Percentiles rank a stretch among this genome's conserved stretches.
These are phyloP conservation scores for Modicella reniformis DNA, from an alignment of 371 early-diverging fungal species.

Conservation along the genomic window DNA sequence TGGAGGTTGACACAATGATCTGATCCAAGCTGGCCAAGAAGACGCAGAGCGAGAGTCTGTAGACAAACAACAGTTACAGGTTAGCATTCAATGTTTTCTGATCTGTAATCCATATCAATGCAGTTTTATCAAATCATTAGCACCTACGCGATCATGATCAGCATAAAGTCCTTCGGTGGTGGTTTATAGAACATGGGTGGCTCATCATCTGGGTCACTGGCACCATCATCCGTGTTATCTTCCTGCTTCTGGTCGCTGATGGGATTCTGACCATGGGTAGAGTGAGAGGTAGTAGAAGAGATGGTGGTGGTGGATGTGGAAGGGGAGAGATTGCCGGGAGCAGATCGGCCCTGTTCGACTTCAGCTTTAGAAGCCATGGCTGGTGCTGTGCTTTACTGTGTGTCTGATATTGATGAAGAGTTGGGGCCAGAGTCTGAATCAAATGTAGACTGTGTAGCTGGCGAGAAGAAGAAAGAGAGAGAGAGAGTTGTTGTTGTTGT, in stretches of 20 bases:
- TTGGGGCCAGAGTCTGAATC: too few relatives aligned
- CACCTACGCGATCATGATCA: constrained; percentile 52
- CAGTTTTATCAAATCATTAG: too few relatives aligned
- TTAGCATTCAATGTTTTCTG: not conserved
- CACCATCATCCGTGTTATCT: constrained; percentile 2
- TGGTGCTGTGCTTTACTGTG: not conserved
- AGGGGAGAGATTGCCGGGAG: not conserved
- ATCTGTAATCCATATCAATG: not conserved
- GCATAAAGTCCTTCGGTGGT: constrained; percentile 34
- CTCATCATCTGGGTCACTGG: not conserved
- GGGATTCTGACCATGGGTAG: not conserved
- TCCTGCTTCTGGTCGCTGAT: not conserved
- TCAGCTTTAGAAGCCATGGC: constrained; percentile 4
- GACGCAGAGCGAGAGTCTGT: constrained; percentile 56
- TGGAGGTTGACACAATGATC: constrained; percentile 84
- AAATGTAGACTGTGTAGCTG: too few relatives aligned
- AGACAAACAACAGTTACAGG: not conserved
- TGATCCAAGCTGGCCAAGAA: constrained; percentile 75
- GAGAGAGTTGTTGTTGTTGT: not conserved
- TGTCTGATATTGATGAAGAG: too few relatives aligned
- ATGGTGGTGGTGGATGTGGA: constrained; percentile 1
- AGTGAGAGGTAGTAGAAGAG: not conserved
- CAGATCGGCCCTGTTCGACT: not conserved
- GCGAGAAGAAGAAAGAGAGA: not conserved
- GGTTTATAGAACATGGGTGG: constrained; percentile 43